These are phyloP conservation scores for Aspergillus arachidicola DNA, from an alignment of 2,329 filamentous ascomycete species.

Conservation along the genomic window DNA sequence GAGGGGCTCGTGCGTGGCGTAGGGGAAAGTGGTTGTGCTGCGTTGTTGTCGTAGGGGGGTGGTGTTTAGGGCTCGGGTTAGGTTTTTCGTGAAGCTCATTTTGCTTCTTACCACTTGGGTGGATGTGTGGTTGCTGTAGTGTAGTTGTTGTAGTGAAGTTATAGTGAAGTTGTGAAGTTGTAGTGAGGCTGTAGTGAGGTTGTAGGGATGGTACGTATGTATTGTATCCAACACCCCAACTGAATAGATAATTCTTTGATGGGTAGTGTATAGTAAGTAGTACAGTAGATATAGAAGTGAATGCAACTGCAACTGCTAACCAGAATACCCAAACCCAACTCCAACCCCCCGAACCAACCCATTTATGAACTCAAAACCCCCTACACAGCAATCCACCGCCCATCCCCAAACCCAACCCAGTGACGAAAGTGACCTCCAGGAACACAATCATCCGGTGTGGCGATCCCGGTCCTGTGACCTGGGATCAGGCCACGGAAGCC, in stretches of 20 bases:
- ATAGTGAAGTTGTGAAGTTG: no score
- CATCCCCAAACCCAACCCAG: no score
- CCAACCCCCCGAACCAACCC: no score
- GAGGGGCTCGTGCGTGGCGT: background rate
- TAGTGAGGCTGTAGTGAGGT: no score
- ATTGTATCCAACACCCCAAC: background rate
- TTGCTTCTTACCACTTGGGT: background rate
- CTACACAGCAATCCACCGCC: no score
- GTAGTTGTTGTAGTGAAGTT: background rate
- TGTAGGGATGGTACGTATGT: no score
- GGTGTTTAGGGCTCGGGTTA: background rate
- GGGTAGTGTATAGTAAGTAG: background rate
- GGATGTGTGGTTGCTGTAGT: background rate
- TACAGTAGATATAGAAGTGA: background rate
- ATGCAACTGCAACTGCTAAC: no score
- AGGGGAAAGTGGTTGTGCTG: background rate
- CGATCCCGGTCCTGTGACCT: slow-evolving; percentile 4
- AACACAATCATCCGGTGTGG: background rate
- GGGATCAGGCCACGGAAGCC: background rate
- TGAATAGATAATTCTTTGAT: background rate
- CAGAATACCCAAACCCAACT: no score
- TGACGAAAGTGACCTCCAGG: background rate
- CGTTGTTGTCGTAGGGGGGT: background rate
- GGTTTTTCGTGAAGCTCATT: slow-evolving; percentile 4
- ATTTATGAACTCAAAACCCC: background rate